Evolutionary conservation across 345 rosid species (phyloP), one percentile per base, ranked within the genome.

Genomic region (Dipteronia dyeriana): DNA sequence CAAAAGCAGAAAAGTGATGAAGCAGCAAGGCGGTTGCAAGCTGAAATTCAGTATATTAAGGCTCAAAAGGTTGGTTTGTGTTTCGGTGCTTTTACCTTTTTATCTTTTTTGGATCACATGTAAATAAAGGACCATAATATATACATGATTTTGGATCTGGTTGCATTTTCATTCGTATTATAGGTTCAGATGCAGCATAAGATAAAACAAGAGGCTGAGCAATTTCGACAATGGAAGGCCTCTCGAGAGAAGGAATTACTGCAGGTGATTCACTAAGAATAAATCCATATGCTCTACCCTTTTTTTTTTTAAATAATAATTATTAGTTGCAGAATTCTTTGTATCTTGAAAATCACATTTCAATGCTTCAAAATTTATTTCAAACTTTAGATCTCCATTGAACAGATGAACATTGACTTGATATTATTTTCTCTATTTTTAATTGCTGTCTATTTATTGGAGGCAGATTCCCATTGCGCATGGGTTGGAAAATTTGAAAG

Each of bases 181-280:
- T 41, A 92, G 97, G 95, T 92, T 86, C 95, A 92, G 75, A 80
- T 92, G 84, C 97, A 91, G 77, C 91, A 90, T 43, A 91, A 87
- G 81, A 91, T 91, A 82, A 91, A 91, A 83, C 94, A 89, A 76
- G 97, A 92, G 83, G 87, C 94, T 17, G 97, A 92, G 77, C 97
- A 91, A 77, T 91, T 92, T 85, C 91, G 97, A 20, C 94, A 88
- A 9, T 91, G 95, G 97, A 92, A 88, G 87, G 90, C 95, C 71
- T 88, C 89, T 66, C 83, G 90, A 51, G 94, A 92, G 65, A 92
- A 92, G 75, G 97, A 92, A 82, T 79, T 92, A 79, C 86, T 89
- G 67, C 94, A 92, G 91, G 97, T 91, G 53, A 69, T 69, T 79
- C 25, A 56, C 45, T 60, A 31, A 31, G 39, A 51, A 34, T 34